These are phyloP conservation scores for Coniella vitis DNA, from an alignment of 2,329 filamentous ascomycete genomes.

Conservation along the genomic window DNA sequence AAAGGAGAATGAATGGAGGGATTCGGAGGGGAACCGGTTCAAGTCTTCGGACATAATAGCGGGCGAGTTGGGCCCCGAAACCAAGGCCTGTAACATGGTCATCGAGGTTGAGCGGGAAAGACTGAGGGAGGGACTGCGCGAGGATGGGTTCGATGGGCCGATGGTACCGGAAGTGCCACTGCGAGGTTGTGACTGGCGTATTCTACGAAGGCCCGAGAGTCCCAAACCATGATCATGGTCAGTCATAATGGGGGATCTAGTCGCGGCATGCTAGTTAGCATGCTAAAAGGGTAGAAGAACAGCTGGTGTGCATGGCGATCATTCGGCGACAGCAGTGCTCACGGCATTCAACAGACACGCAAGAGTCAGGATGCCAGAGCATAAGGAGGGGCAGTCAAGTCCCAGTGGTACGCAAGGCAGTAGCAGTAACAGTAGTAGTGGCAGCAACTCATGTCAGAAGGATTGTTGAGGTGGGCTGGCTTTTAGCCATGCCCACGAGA, in stretches of 20 bases:
- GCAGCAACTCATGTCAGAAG: conserved; percentile 21
- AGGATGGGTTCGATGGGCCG: conserved; percentile 52
- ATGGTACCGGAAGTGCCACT: conserved; percentile 60
- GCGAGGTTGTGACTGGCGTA: conserved; percentile 75
- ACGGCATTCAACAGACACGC: conserved; percentile 10
- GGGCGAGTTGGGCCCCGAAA: conserved; percentile 63
- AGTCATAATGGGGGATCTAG: conserved; percentile 71
- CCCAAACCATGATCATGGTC: conserved; percentile 86
- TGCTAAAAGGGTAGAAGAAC: conserved; percentile 18
- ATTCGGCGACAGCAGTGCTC: conserved; percentile 16
- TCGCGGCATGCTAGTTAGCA: conserved; percentile 9
- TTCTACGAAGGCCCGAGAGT: conserved; percentile 81
- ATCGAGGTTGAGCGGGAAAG: conserved; percentile 66
- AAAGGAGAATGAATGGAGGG: conserved; percentile 96
- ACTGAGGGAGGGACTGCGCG: conserved; percentile 48
- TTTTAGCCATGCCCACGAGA: conserved; percentile 1
- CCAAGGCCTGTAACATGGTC: conserved; percentile 54
- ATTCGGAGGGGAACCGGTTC: conserved; percentile 87
- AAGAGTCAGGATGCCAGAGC: neutral
- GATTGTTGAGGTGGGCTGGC: conserved; percentile 1
- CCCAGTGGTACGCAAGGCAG: neutral
- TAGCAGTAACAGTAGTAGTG: neutral
- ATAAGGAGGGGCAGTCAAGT: conserved; percentile 5
- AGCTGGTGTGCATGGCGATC: neutral
- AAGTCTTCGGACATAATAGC: conserved; percentile 75